Evolutionary conservation across 305 asterid genomes (phyloP).

Genomic region (Caryopteris hybrid): DNA sequence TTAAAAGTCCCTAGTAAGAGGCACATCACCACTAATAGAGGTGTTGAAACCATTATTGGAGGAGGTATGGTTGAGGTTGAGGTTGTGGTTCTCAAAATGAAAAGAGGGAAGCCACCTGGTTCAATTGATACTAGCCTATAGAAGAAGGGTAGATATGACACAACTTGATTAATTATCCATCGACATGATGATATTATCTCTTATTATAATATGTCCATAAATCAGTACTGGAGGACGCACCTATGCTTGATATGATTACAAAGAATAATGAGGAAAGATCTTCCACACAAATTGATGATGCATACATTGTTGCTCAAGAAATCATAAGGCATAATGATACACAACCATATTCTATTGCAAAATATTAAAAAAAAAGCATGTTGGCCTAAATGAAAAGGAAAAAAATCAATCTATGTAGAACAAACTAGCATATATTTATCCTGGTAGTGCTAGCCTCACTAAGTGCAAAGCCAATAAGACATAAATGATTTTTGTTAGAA

Average conservation of each 20-base stretch:
- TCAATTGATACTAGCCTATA: neutral
- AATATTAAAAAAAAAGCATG: neutral
- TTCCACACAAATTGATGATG: no score
- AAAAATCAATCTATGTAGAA: neutral
- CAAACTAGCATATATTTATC: no score
- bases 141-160: neutral
- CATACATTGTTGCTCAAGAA: neutral
- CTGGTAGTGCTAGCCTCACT: no score
- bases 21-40: no score
- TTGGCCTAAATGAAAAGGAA: neutral
- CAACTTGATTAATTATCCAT: neutral
- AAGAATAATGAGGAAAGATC: no score
- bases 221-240: no score
- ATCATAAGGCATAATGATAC: neutral
- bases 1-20: no score
- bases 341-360: neutral
- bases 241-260: no score
- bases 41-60: neutral
- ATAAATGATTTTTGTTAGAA: no score
- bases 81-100: neutral
- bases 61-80: neutral
- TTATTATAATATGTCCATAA: no score
- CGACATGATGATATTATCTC: neutral
- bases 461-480: no score
- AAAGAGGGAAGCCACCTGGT: neutral